phyloP scores from a whole-genome alignment of 2,329 filamentous ascomycete species.

The Rhinocladiella mackenziei region DNA sequence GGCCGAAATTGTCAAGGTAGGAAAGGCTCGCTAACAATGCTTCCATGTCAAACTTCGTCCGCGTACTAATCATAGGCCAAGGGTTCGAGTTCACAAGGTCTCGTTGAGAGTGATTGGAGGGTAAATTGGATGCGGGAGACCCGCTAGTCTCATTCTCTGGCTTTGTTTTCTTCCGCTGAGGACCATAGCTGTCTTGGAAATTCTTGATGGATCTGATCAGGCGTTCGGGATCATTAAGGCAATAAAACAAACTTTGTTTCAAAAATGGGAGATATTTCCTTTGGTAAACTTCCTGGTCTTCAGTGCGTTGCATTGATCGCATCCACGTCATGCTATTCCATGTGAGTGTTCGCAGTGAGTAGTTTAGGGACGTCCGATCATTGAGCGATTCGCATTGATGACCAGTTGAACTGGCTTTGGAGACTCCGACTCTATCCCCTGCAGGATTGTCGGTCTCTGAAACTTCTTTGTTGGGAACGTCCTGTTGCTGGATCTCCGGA shows the following conservation, averaged over 20 bases:
- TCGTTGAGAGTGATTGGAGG: neutral
- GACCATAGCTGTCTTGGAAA: slow-evolving; percentile 14
- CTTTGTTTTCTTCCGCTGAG: neutral
- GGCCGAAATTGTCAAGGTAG: slow-evolving; percentile 14
- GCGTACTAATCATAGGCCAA: slow-evolving; percentile 6
- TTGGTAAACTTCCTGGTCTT: slow-evolving; percentile 1
- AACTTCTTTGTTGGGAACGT: neutral
- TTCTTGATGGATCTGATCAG: slow-evolving; percentile 40
- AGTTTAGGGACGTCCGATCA: neutral
- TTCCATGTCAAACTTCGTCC: slow-evolving; percentile 12
- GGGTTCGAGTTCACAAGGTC: neutral
- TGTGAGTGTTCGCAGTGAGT: slow-evolving; percentile 17
- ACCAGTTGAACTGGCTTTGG: neutral
- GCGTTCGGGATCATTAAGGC: slow-evolving; percentile 40
- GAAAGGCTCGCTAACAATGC: slow-evolving; percentile 15
- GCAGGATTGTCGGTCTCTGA: neutral
- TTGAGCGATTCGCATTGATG: neutral
- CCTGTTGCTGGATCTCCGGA: neutral
- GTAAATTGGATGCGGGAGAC: too few relatives aligned
- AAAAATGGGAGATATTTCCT: slow-evolving; percentile 35
- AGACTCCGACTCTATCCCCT: neutral
- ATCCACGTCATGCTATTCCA: slow-evolving; percentile 17
- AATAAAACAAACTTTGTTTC: slow-evolving; percentile 44
- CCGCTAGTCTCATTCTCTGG: neutral
- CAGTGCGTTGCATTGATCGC: neutral